These are phyloP conservation scores for Kalmusia sp. DNA, from an alignment of 2,329 filamentous ascomycete genomes.

Conservation along the genomic window DNA sequence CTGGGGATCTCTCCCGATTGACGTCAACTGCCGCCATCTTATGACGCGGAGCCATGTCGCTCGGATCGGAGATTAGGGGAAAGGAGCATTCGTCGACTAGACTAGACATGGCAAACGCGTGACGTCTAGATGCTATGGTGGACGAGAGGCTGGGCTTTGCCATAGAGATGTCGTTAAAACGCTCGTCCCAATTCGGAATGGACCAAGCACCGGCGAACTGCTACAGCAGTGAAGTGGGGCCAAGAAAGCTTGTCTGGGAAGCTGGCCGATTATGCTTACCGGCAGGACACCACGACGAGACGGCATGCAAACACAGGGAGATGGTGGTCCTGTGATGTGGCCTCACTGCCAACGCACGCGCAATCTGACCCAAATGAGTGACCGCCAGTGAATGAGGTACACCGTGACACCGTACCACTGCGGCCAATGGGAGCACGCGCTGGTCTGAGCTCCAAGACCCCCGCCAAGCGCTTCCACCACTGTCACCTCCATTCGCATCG, in stretches of 20 bases:
- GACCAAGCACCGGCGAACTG: neutral
- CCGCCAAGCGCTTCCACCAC: neutral
- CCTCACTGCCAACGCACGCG: neutral
- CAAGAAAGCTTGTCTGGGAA: neutral
- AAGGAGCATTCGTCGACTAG: too few relatives aligned
- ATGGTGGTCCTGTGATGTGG: neutral
- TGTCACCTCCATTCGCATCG: neutral
- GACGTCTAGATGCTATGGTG: neutral
- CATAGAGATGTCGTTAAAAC: neutral
- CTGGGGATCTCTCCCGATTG: neutral
- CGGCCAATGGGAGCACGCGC: conserved; percentile 5
- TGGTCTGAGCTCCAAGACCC: conserved; percentile 8
- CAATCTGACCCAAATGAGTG: neutral
- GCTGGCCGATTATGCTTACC: neutral
- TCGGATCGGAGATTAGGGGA: neutral
- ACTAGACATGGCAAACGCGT: neutral
- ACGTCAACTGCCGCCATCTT: neutral
- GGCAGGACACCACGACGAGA: neutral
- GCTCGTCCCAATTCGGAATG: neutral
- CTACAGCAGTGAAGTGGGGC: neutral
- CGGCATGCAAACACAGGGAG: neutral
- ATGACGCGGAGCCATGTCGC: neutral
- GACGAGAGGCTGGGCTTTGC: neutral
- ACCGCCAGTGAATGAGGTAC: neutral
- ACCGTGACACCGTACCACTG: neutral